These are phyloP conservation scores for Eutreptiella sp. DNA, from an alignment of 208 protist genomes.

Conservation along the genomic window DNA sequence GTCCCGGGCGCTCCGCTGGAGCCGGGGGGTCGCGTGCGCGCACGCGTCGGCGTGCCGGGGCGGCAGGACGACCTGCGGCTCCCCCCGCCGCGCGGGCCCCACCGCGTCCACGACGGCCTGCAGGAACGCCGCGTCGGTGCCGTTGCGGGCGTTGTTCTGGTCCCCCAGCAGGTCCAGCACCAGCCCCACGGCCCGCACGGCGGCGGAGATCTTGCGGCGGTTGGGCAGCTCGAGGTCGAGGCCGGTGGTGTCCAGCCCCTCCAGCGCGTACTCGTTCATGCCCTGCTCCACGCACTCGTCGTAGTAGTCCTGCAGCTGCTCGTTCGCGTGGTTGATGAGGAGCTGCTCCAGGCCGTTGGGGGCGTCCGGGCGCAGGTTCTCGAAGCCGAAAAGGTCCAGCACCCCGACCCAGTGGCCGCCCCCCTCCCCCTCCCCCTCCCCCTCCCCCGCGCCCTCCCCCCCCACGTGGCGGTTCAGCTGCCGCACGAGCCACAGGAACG, in stretches of 20 bases:
- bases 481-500: constrained; percentile 64
- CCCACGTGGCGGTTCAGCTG: constrained; percentile 44
- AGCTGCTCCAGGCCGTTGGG: constrained; percentile 89
- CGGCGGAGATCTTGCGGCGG: constrained; percentile 29
- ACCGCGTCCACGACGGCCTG: no score
- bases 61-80: no score
- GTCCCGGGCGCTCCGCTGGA: no score
- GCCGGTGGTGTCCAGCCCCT: constrained; percentile 67
- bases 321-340: constrained; percentile 91
- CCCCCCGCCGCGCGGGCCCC: no score
- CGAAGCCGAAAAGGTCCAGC: constrained; percentile 87
- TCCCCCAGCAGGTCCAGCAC: constrained; percentile 44
- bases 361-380: constrained; percentile 56
- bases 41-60: no score
- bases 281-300: constrained; percentile 56
- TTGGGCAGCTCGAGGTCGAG: constrained; percentile 67
- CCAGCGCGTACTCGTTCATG: constrained; percentile 77
- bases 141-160: no score
- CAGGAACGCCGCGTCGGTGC: no score
- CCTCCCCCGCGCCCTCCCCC: not conserved
- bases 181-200: no score
- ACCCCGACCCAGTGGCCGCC: constrained; percentile 45
- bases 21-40: no score
- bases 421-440: not conserved
- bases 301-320: constrained; percentile 81